Percentiles rank a stretch among this genome's conserved stretches.
phyloP scores from a whole-genome alignment of 495 filamentous ascomycete genomes.

The Geoglossum glabrum region DNA sequence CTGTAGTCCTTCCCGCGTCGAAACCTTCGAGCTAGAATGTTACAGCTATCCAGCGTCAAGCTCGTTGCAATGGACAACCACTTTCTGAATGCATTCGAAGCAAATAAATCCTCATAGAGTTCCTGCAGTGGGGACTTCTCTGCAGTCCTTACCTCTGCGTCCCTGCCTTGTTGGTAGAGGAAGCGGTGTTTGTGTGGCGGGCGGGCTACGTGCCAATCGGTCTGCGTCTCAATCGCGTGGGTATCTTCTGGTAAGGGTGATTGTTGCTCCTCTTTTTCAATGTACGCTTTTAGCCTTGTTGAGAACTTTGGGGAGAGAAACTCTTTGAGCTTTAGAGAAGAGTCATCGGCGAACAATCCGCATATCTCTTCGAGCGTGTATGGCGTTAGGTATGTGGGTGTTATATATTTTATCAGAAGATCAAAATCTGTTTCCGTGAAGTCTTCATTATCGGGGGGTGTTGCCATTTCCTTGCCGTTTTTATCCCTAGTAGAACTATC shows the following conservation, averaged over 20 bases:
- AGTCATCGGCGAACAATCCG: slow-evolving; percentile 60
- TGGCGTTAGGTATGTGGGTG: slow-evolving; percentile 80
- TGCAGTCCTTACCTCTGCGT: neutral
- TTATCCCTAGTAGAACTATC: slow-evolving; percentile 13
- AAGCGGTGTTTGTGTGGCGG: slow-evolving; percentile 94
- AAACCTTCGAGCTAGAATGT: slow-evolving; percentile 65
- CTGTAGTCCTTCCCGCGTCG: slow-evolving; percentile 78
- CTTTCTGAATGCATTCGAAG: slow-evolving; percentile 70
- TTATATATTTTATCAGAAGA: slow-evolving; percentile 74
- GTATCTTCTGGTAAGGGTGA: slow-evolving; percentile 23
- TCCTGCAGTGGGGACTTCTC: slow-evolving; percentile 40
- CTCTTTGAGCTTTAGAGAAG: slow-evolving; percentile 53
- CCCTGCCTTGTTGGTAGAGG: slow-evolving; percentile 44
- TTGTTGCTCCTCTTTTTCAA: slow-evolving; percentile 37
- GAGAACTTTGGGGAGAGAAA: slow-evolving; percentile 66
- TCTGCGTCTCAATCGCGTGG: slow-evolving; percentile 35
- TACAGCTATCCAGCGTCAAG: slow-evolving; percentile 39
- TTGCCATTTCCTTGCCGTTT: slow-evolving; percentile 21
- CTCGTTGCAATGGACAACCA: slow-evolving; percentile 73
- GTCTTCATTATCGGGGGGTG: slow-evolving; percentile 22
- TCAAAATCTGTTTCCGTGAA: slow-evolving; percentile 60
- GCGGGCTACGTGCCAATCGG: slow-evolving; percentile 49
- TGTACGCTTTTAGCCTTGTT: slow-evolving; percentile 40
- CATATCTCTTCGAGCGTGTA: slow-evolving; percentile 71
- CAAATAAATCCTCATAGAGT: slow-evolving; percentile 57